Evolutionary conservation across 768 basidiomycete species (phyloP).

Genomic region (Calocybe indica): DNA sequence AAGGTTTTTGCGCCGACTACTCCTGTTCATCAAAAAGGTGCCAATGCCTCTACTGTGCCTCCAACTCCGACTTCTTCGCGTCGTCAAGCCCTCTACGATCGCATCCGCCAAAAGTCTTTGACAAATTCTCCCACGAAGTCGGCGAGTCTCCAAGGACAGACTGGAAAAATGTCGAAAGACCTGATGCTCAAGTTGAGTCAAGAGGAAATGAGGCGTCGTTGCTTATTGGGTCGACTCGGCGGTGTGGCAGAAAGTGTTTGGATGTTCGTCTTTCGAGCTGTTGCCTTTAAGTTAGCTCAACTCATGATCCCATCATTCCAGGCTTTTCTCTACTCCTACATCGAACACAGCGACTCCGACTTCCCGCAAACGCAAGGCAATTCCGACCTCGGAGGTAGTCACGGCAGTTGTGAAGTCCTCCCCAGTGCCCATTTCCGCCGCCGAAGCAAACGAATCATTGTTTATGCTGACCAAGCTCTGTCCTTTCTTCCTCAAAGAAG

Average conservation of each 20-base stretch:
- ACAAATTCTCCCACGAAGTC: slow-evolving; percentile 62
- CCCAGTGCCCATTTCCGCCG: slow-evolving; percentile 69
- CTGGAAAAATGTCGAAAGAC: slow-evolving; percentile 52
- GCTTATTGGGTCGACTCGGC: slow-evolving; percentile 68
- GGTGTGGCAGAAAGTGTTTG: slow-evolving; percentile 85
- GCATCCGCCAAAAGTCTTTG: slow-evolving; percentile 68
- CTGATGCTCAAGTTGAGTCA: slow-evolving; percentile 67
- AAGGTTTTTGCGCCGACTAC: slow-evolving; percentile 51
- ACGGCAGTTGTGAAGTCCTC: slow-evolving; percentile 75
- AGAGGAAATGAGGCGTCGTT: slow-evolving; percentile 73
- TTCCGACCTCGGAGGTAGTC: slow-evolving; percentile 62
- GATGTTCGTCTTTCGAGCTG: slow-evolving; percentile 51
- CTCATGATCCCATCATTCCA: slow-evolving; percentile 17
- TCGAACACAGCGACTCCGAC: slow-evolving; percentile 43
- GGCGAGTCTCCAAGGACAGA: slow-evolving; percentile 30
- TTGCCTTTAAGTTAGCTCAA: background rate
- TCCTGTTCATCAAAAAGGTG: slow-evolving; percentile 57
- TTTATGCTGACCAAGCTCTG: slow-evolving; percentile 61
- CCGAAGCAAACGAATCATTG: slow-evolving; percentile 75
- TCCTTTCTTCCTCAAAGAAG: slow-evolving; percentile 71
- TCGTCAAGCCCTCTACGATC: slow-evolving; percentile 76
- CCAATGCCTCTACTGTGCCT: slow-evolving; percentile 48
- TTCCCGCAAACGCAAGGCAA: slow-evolving; percentile 62
- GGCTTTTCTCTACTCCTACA: slow-evolving; percentile 70
- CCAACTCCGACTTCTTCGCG: slow-evolving; percentile 71